Conservation (phyloP, 108 stramenopile species). For the Ochromonas danica region DNA sequence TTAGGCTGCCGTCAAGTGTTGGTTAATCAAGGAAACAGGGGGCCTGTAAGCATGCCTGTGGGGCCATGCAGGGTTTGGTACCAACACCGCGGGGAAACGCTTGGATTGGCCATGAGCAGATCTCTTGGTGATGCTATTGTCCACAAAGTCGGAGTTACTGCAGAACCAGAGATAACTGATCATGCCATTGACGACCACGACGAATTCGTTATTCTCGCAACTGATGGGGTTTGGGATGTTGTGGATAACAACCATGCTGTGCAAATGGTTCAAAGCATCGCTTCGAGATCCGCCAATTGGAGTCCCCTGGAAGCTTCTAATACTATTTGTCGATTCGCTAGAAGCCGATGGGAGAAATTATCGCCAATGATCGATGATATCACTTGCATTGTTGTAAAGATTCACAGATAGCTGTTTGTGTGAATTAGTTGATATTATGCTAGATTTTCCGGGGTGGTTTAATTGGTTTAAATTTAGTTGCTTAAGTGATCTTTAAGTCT, state of each 20-base stretch:
- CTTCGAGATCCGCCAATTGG: slow-evolving; percentile 7
- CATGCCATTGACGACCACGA: slow-evolving; percentile 38
- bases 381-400: slow-evolving; percentile 47
- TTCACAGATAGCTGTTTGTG: no score
- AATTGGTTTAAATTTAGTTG: no score
- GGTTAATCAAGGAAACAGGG: slow-evolving; percentile 40
- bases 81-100: slow-evolving; percentile 45
- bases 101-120: slow-evolving; percentile 56
- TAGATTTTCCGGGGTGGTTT: no score
- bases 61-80: slow-evolving; percentile 54
- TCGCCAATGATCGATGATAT: slow-evolving; percentile 54
- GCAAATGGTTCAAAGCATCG: slow-evolving; percentile 45
- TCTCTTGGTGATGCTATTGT: slow-evolving; percentile 55
- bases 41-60: slow-evolving; percentile 47
- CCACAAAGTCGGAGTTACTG: slow-evolving; percentile 47
- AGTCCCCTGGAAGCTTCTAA: slow-evolving; percentile 50
- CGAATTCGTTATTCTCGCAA: slow-evolving; percentile 49
- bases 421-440: no score
- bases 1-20: slow-evolving; percentile 50
- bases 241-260: slow-evolving; percentile 49
- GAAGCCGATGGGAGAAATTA: slow-evolving; percentile 55
- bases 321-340: slow-evolving; percentile 34
- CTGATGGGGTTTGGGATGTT: slow-evolving; percentile 56
- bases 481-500: no score
- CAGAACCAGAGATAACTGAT: slow-evolving; percentile 55